A percentile compares a stretch with the other conserved stretches of the same genome.
phyloP scores from a whole-genome alignment of 2,329 filamentous ascomycete genomes.

The Epichloe amarillans region DNA sequence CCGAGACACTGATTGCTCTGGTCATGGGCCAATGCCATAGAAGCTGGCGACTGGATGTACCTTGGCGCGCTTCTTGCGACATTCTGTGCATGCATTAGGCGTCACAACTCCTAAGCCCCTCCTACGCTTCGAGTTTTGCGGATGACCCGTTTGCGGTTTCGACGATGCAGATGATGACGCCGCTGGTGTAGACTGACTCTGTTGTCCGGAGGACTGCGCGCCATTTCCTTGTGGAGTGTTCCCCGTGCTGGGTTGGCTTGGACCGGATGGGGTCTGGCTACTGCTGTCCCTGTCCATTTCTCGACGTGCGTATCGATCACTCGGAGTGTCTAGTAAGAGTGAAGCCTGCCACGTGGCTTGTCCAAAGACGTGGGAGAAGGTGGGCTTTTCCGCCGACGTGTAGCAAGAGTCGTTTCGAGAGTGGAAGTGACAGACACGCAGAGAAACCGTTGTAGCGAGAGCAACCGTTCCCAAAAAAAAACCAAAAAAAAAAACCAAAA shows the following conservation, averaged over 20 bases:
- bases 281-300: slow-evolving; percentile 21
- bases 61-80: slow-evolving; percentile 49
- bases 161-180: slow-evolving; percentile 8
- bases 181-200: slow-evolving; percentile 5
- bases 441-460: not conserved
- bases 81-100: slow-evolving; percentile 47
- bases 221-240: slow-evolving; percentile 21
- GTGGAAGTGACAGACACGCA: not conserved
- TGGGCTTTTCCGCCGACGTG: not conserved
- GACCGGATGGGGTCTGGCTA: slow-evolving; percentile 16
- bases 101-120: slow-evolving; percentile 44
- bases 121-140: slow-evolving; percentile 31
- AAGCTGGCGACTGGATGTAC: slow-evolving; percentile 19
- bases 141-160: slow-evolving; percentile 17
- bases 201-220: slow-evolving; percentile 10
- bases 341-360: too few relatives aligned
- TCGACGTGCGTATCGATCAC: not conserved
- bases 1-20: not conserved
- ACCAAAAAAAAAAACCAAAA: too few relatives aligned
- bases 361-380: too few relatives aligned
- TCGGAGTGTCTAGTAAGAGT: not conserved
- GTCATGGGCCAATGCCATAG: not conserved
- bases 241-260: slow-evolving; percentile 18
- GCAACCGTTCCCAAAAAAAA: not conserved
- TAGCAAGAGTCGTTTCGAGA: not conserved